Evolutionary conservation across 2,329 filamentous ascomycete species (phyloP).

Genomic region (Macrophomina pseudophaseolina): DNA sequence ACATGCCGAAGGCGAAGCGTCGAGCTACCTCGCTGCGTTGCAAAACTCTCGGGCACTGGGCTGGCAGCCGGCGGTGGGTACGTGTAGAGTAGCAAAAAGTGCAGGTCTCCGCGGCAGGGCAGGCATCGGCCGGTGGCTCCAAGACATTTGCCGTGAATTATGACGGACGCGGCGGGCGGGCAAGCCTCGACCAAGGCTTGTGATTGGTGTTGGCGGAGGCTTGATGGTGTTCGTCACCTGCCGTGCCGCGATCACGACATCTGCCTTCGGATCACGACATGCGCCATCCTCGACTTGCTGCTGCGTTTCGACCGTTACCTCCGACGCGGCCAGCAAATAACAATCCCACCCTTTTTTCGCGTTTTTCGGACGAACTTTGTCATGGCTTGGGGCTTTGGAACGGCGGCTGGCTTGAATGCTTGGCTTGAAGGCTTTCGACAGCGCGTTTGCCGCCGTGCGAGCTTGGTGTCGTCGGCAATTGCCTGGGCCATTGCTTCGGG

Average conservation of each 20-base stretch:
- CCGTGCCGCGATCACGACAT: constrained; percentile 26
- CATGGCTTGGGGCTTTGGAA: background rate
- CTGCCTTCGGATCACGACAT: constrained; percentile 13
- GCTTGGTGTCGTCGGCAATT: constrained; percentile 11
- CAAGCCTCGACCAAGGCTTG: background rate
- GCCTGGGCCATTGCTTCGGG: background rate
- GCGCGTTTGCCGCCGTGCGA: constrained; percentile 6
- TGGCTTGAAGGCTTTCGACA: background rate
- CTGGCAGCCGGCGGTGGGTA: background rate
- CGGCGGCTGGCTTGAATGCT: background rate
- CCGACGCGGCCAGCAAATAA: background rate
- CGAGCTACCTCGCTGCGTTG: background rate
- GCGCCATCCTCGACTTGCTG: background rate
- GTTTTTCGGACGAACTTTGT: background rate
- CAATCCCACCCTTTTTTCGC: background rate
- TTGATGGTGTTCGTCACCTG: constrained; percentile 15
- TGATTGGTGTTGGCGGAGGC: constrained; percentile 23
- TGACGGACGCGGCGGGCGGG: constrained; percentile 8
- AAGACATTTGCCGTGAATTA: background rate
- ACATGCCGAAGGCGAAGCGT: background rate
- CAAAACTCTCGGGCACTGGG: background rate
- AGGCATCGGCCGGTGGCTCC: background rate
- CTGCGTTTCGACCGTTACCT: background rate
- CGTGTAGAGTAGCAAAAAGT: background rate
- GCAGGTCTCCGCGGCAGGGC: background rate